These are phyloP conservation scores for Tardiomyces blankii DNA, from an alignment of 1,139 yeast species.

Conservation along the genomic window DNA sequence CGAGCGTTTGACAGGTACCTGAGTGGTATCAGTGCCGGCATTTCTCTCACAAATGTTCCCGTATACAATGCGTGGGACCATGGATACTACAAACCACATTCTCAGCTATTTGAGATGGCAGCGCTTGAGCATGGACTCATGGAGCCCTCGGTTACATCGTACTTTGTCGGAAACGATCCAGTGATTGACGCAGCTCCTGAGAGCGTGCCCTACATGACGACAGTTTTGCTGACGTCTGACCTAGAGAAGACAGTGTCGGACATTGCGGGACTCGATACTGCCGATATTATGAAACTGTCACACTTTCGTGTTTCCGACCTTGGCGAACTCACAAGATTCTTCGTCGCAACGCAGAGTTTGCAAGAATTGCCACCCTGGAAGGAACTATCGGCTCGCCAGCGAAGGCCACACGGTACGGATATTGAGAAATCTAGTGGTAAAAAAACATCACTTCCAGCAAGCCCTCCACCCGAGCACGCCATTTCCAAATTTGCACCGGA, in stretches of 20 bases:
- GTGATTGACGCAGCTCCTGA: conserved; percentile 7
- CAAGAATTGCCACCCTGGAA: too few species aligned
- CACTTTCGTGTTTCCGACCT: conserved; percentile 7
- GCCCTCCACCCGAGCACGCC: too few species aligned
- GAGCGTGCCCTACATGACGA: neutral
- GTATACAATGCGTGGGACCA: conserved; percentile 13
- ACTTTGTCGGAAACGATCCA: conserved; percentile 11
- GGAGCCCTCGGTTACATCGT: conserved; percentile 5
- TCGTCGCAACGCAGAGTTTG: neutral
- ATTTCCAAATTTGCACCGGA: too few species aligned
- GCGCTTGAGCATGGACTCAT: neutral
- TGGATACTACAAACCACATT: conserved; percentile 14
- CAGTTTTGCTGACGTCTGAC: conserved; percentile 10
- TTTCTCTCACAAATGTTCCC: conserved; percentile 4
- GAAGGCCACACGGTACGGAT: too few species aligned
- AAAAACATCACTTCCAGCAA: too few species aligned
- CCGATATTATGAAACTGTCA: conserved; percentile 1
- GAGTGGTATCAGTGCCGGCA: neutral
- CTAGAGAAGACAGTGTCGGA: conserved; percentile 10
- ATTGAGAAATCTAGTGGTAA: too few species aligned
- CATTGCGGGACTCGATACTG: conserved; percentile 5
- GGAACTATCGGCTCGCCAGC: too few species aligned
- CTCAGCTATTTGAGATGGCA: conserved; percentile 4
- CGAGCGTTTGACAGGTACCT: neutral
- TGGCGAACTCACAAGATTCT: conserved; percentile 7